These are phyloP conservation scores for Phalaenopsis equestris DNA, from an alignment of 106 monocot genomes.

Conservation along the genomic window DNA sequence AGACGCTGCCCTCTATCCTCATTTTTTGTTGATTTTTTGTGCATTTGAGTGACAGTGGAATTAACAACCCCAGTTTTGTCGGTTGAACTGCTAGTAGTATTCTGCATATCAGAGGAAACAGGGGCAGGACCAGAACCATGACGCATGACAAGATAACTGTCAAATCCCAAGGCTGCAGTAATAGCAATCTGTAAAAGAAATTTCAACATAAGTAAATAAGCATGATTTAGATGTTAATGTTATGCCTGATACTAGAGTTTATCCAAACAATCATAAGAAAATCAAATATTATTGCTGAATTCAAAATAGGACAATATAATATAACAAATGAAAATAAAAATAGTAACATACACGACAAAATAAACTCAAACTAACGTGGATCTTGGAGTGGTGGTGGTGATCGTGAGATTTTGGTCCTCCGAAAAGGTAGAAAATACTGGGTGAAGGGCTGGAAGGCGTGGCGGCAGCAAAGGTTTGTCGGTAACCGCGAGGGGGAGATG, in stretches of 20 bases:
- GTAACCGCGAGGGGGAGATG: too few species aligned
- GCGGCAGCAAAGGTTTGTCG: too few species aligned
- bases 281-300: too few species aligned
- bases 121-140: slow-evolving; percentile 94
- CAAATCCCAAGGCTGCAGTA: slow-evolving; percentile 94
- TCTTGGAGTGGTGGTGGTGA: too few species aligned
- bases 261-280: too few species aligned
- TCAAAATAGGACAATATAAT: too few species aligned
- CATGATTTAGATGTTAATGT: neutral
- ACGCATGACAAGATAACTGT: slow-evolving; percentile 96
- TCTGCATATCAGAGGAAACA: neutral
- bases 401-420: too few species aligned
- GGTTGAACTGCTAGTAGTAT: neutral
- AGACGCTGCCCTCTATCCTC: slow-evolving; percentile 29
- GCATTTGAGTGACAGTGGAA: slow-evolving; percentile 14
- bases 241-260: neutral
- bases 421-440: too few species aligned
- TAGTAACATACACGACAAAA: too few species aligned
- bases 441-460: too few species aligned
- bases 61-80: slow-evolving; percentile 14
- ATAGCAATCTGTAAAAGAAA: slow-evolving; percentile 66
- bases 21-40: slow-evolving; percentile 20
- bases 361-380: too few species aligned
- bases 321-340: too few species aligned
- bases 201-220: neutral